Base-by-base conservation (phyloP, 768 basidiomycete species). In the Leccinum obscurum region DNA sequence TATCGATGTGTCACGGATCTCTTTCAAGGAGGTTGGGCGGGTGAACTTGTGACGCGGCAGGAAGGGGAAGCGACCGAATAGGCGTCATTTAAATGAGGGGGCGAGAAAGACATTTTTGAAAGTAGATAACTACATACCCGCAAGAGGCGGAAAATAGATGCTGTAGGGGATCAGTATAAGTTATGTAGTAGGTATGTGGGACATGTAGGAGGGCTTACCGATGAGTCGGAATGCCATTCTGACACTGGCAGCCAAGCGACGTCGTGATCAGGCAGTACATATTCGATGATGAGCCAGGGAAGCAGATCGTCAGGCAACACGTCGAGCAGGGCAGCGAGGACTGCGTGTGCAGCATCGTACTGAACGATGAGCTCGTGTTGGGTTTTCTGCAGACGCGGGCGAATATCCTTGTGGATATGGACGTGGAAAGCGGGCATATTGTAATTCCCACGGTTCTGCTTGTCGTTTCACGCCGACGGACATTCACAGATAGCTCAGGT, bases 201-300 rank as follows among this genome's bases (percentile, higher is more conserved):
- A 24, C 24, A 26, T 24, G 26, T 24, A 15, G 26, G 26, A 26
- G 26, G 26, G 26, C 26, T 68, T 77, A 90, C 89, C 76, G 51
- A 80, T 82, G 26, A 26, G 77, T 92, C 89, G 32, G 77, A 74
- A 34, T 90, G 72, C 88, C 87, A 92, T 69, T 83, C 80, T 44
- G 71, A 77, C 26, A 26, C 26, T 26, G 26, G 26, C 26, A 83
- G 81, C 82, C 83, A 84, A 62, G 78, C 75, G 59, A 76, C 72
- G 60, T 80, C 80, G 15, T 77, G 75, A 54, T 76, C 74, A 61
- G 76, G 71, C 51, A 88, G 78, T 41, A 77, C 76, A 30, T 87
- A 78, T 68, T 90, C 88, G 66, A 84, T 81, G 24, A 73, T 73
- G 56, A 89, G 73, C 56, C 81, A 82, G 61, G 87, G 86, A 57